Evolutionary conservation across 116 monocot species (phyloP), one percentile per base, ranked within the genome.

Genomic region (Dioscorea cayenensis): DNA sequence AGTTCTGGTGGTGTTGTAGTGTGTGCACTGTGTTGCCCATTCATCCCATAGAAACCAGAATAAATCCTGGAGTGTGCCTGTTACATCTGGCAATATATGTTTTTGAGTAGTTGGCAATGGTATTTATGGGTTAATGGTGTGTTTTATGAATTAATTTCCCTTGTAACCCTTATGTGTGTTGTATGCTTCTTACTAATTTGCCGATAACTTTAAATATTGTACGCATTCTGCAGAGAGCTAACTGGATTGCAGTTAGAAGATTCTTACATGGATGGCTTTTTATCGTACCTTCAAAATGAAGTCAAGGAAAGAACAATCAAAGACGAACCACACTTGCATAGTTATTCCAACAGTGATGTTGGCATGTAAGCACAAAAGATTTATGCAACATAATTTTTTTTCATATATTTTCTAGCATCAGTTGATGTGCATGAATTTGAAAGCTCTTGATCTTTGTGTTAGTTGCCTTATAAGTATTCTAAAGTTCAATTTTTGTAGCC

Each of bases 311-410:
- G 62, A 67, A 74, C 75, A 51, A 89, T 79, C 51, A 89, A 89
- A 73, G 89, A 91, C 73, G 99, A 94, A 73, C 36, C 85, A 5
- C 69, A 80, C 43, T 69, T 95, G 72, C 91, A 95, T 77, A 63
- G 94, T 80, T 94, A 99, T 78, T 94, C 99, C 60, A 85, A 82
- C 61, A 80, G 82, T 68, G 85, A 94, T 66, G 72, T 91, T 43
- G 84, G 85, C 70, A 91, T 89, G 99, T 99, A 71, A 86, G 89
- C 79, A 58, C 59, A 79, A 58, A 55, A 55, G 55, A n/a, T 55
- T 51, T 3, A 51, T 51, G 51, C 51, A 14, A 11, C 14, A 22
- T 27, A 1, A 28, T 9, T 2, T 29, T 64, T 64, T 21, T 28
- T 25, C 32, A 32, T 32, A 32, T 29, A 25, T 13, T 64, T 1